phyloP scores from a whole-genome alignment of 208 protist genomes.

The Leishmania mexicana region DNA sequence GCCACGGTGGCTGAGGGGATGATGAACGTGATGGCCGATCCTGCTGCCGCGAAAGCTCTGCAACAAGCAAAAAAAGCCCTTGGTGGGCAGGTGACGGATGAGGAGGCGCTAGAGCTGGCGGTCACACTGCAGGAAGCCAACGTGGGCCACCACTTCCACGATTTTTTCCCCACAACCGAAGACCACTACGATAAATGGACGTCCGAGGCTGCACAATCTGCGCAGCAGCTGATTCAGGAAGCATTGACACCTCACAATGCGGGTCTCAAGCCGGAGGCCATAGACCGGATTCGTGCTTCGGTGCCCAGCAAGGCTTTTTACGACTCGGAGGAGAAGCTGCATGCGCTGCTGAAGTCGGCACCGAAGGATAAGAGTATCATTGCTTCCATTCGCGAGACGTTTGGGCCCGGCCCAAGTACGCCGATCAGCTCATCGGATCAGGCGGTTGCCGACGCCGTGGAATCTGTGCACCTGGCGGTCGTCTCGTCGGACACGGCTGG shows the following conservation, averaged over 20 bases:
- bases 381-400: conserved; percentile 51
- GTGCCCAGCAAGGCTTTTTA: conserved; percentile 66
- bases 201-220: conserved; percentile 41
- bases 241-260: conserved; percentile 40
- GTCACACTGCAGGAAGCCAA: conserved; percentile 65
- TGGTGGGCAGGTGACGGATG: conserved; percentile 59
- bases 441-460: conserved; percentile 56
- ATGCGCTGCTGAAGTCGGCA: conserved; percentile 53
- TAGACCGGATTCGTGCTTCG: conserved; percentile 59
- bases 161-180: conserved; percentile 67
- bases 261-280: conserved; percentile 36
- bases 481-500: conserved; percentile 69
- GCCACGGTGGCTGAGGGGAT: conserved; percentile 60
- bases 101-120: conserved; percentile 74
- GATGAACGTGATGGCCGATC: conserved; percentile 44
- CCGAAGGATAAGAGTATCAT: conserved; percentile 63
- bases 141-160: conserved; percentile 78
- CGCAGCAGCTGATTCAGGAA: conserved; percentile 50
- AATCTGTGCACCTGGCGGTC: conserved; percentile 32
- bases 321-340: conserved; percentile 67
- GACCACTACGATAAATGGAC: conserved; percentile 68
- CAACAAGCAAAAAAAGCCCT: conserved; percentile 60
- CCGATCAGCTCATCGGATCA: conserved; percentile 67
- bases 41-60: conserved; percentile 30
- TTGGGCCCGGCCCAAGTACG: conserved; percentile 61